A percentile compares a stretch with the other conserved stretches of the same genome.
These are phyloP conservation scores for Leucosporidium creatinivorum DNA, from an alignment of 768 basidiomycete species.

Conservation along the genomic window DNA sequence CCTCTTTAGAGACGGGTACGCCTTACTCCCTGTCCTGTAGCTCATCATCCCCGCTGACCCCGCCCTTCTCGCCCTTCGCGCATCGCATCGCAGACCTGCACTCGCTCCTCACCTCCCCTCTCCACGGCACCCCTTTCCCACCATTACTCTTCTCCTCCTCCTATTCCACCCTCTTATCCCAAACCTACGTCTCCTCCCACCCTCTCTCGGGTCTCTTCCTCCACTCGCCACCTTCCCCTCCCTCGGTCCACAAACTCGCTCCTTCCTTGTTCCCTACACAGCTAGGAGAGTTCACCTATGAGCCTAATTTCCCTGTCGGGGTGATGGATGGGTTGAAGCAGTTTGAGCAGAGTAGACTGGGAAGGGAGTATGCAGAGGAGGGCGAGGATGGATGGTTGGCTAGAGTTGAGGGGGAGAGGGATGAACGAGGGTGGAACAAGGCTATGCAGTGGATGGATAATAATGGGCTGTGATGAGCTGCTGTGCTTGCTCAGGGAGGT, in stretches of 20 bases:
- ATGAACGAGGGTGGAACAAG: conserved; percentile 29
- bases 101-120: conserved; percentile 45
- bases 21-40: background rate
- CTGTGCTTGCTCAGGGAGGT: too few relatives aligned
- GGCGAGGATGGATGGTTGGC: conserved; percentile 5
- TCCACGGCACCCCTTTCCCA: conserved; percentile 49
- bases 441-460: conserved; percentile 55
- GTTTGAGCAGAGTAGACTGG: conserved; percentile 7
- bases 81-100: conserved; percentile 41
- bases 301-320: conserved; percentile 57
- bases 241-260: conserved; percentile 37
- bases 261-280: conserved; percentile 38
- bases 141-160: conserved; percentile 54
- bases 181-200: conserved; percentile 62
- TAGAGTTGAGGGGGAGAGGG: background rate
- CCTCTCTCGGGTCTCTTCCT: conserved; percentile 58
- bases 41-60: background rate
- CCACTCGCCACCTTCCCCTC: conserved; percentile 50
- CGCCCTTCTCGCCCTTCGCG: too few relatives aligned
- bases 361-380: conserved; percentile 12
- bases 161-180: conserved; percentile 53
- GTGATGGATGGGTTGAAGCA: conserved; percentile 36
- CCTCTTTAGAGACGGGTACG: conserved; percentile 21
- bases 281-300: conserved; percentile 53
- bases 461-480: conserved; percentile 46